These are phyloP conservation scores for Pichia insulana DNA, from an alignment of 805 yeast species.

Conservation along the genomic window DNA sequence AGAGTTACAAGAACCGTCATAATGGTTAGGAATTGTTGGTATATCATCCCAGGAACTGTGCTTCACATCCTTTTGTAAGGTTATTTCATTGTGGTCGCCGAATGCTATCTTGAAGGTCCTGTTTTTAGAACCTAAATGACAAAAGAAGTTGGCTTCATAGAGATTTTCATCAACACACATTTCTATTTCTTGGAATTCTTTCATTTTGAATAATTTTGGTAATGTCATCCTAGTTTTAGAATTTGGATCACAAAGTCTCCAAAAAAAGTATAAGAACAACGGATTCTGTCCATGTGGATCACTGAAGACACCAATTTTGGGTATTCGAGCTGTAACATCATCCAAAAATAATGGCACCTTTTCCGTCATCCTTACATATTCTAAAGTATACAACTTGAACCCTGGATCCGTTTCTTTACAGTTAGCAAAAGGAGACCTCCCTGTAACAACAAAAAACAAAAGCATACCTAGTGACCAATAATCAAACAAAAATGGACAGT, in stretches of 20 bases:
- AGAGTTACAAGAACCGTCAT: neutral
- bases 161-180: conserved; percentile 46
- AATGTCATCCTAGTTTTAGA: conserved; percentile 45
- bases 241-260: conserved; percentile 67
- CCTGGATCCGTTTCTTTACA: conserved; percentile 39
- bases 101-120: conserved; percentile 6
- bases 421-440: conserved; percentile 50
- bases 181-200: conserved; percentile 53
- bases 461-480: conserved; percentile 67
- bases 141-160: conserved; percentile 21
- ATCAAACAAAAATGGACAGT: conserved; percentile 61
- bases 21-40: neutral
- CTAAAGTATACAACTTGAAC: conserved; percentile 45
- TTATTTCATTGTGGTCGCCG: conserved; percentile 5
- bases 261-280: conserved; percentile 29
- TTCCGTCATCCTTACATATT: conserved; percentile 29
- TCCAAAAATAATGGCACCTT: conserved; percentile 38
- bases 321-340: conserved; percentile 46
- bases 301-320: conserved; percentile 29
- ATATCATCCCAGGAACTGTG: conserved; percentile 8
- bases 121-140: conserved; percentile 10
- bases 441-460: conserved; percentile 49
- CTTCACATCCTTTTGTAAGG: conserved; percentile 5
- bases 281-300: conserved; percentile 16
- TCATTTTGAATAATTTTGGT: conserved; percentile 46